Evolutionary conservation across 768 basidiomycete species (phyloP).

Genomic region (Asterophora parasitica): DNA sequence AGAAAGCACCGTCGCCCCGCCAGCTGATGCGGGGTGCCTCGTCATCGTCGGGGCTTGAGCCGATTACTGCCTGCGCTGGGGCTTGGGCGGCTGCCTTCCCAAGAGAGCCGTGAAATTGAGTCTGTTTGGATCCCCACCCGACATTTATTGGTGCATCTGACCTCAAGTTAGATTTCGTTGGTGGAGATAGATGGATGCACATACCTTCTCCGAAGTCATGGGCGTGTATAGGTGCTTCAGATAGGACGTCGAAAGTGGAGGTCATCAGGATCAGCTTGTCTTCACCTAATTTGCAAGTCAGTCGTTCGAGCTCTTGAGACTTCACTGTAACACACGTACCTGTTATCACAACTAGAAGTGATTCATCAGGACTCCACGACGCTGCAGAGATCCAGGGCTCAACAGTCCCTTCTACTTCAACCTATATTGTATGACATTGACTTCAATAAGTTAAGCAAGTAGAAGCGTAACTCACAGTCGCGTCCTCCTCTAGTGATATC

Average conservation of each 20-base stretch:
- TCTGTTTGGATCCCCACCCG: conserved; percentile 96
- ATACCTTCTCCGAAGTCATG: conserved; percentile 83
- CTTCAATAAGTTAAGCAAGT: conserved; percentile 18
- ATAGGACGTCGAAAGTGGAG: conserved; percentile 80
- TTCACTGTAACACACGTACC: conserved; percentile 35
- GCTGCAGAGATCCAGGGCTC: conserved; percentile 82
- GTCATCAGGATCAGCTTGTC: conserved; percentile 87
- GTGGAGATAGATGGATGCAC: not conserved
- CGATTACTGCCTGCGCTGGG: conserved; percentile 33
- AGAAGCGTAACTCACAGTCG: conserved; percentile 32
- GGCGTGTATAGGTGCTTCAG: conserved; percentile 68
- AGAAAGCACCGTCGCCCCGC: conserved; percentile 91
- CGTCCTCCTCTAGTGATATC: conserved; percentile 48
- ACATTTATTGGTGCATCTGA: conserved; percentile 89
- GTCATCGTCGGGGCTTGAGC: conserved; percentile 70
- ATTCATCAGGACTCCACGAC: conserved; percentile 90
- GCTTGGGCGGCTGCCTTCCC: conserved; percentile 80
- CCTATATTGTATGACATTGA: conserved; percentile 24
- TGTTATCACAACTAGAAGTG: conserved; percentile 76
- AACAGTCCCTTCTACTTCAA: conserved; percentile 82
- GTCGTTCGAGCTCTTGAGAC: not conserved
- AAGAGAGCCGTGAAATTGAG: conserved; percentile 94
- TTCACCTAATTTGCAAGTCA: conserved; percentile 40
- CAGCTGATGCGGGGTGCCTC: conserved; percentile 72
- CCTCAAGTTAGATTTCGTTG: conserved; percentile 1